Conservation (phyloP, 768 basidiomycete genomes). For the Agaricus subrufescens region DNA sequence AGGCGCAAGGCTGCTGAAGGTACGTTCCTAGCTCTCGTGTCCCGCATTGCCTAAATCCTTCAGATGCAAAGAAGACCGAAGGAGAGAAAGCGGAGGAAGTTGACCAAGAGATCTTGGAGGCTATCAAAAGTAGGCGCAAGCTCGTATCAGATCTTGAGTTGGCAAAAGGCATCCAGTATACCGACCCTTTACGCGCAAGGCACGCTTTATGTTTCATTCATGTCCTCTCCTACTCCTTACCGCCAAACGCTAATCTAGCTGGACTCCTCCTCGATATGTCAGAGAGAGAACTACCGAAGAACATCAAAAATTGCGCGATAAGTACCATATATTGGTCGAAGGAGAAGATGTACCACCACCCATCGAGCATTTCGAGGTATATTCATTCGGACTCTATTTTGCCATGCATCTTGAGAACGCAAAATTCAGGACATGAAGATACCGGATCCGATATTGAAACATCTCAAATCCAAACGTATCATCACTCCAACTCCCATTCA, state of each 20-base stretch:
- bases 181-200: slow-evolving; percentile 81
- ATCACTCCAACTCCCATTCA: slow-evolving; percentile 91
- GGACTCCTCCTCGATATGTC: slow-evolving; percentile 84
- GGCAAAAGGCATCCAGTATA: slow-evolving; percentile 89
- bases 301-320: slow-evolving; percentile 73
- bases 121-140: slow-evolving; percentile 87
- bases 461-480: slow-evolving; percentile 83
- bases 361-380: slow-evolving; percentile 80
- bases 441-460: slow-evolving; percentile 78
- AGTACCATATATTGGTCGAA: slow-evolving; percentile 92
- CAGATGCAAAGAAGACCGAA: slow-evolving; percentile 84
- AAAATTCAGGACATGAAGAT: slow-evolving; percentile 90
- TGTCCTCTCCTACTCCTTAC: not conserved
- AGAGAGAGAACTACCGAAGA: slow-evolving; percentile 66
- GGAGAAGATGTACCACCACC: slow-evolving; percentile 93
- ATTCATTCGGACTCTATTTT: slow-evolving; percentile 3
- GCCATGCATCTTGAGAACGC: slow-evolving; percentile 5
- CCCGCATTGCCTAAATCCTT: slow-evolving; percentile 1
- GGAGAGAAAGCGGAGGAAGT: slow-evolving; percentile 83
- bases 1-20: slow-evolving; percentile 77
- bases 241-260: slow-evolving; percentile 42
- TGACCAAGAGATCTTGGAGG: slow-evolving; percentile 88
- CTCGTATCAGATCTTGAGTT: slow-evolving; percentile 91
- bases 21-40: slow-evolving; percentile 23
- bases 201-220: slow-evolving; percentile 23